Base-by-base conservation (phyloP, 2,329 filamentous ascomycete species). In the Achaetomium macrosporum region DNA sequence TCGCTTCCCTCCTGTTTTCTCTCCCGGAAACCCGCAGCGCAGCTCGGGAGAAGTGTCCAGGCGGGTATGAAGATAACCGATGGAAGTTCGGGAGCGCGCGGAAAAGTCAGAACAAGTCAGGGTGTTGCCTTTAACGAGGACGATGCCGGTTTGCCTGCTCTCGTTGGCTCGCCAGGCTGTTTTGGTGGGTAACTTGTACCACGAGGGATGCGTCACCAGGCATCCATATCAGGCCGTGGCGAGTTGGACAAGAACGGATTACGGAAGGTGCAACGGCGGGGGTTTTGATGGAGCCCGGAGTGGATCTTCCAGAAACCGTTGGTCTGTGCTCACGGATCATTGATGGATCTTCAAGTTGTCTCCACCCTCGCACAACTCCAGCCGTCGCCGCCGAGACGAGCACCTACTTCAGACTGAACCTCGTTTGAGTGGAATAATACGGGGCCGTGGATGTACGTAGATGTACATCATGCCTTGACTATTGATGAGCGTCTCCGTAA, bases 251-350 rank as follows among this genome's bases (percentile, higher is more conserved):
- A n/a, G n/a, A n/a, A n/a, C n/a, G 12, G 16, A 30, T 12, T 5
- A 11, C 20, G 20, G 44, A 13, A 33, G 25, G 9, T 20, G 41
- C 31, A 17, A 35, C 40, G 40, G n/a, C 7, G 17, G n/a, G 25
- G 25, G 25, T 7, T 7, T 25, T n/a, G n/a, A n/a, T n/a, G n/a
- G n/a, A 25, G 25, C 4, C 25, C 7, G 7, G 39, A 40, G 41
- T 45, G 41, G 39, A 43, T n/a, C 13, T 17, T 20, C n/a, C 20
- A 40, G 39, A 56, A 56, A 56, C 54, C 25, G 42, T 50, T 56
- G 54, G 54, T 48, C 50, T 36, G 54, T 53, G 54, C 50, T 15
- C 37, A 4, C 25, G 4, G 7, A 4, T 35, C 15, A 6, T 30
- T 13, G n/a, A n/a, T 5, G 33, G 10, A n/a, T 17, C 15, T 3